Conservation (phyloP, 192 early-diverging fungal species). For the Piromyces finnis region DNA sequence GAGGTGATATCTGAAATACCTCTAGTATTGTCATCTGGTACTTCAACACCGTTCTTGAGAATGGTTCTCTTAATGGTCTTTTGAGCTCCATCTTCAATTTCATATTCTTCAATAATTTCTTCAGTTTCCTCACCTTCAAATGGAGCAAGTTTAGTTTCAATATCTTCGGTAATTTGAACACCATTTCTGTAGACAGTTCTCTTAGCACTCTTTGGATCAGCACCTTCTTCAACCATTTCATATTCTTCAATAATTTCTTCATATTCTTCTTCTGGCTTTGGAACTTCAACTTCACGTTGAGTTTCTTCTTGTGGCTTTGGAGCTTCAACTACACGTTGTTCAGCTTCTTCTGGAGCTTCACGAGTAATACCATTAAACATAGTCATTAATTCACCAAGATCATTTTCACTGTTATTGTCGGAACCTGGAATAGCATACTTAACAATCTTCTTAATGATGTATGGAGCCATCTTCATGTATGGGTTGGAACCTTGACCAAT, state of each 20-base stretch:
- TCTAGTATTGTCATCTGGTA: too few species aligned
- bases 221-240: too few species aligned
- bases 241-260: background rate
- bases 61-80: too few species aligned
- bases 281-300: too few species aligned
- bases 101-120: too few species aligned
- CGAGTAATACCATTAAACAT: background rate
- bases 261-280: background rate
- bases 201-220: background rate
- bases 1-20: background rate
- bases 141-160: background rate
- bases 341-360: background rate
- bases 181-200: background rate
- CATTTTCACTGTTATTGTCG: background rate
- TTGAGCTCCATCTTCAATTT: too few species aligned
- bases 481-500: background rate
- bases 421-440: background rate
- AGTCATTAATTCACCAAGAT: background rate
- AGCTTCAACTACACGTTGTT: too few species aligned
- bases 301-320: too few species aligned
- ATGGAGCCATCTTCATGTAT: background rate
- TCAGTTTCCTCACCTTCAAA: background rate
- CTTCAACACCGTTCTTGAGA: too few species aligned
- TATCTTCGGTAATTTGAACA: background rate
- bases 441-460: background rate